A percentile compares a stretch with the other conserved stretches of the same genome.
Conservation (phyloP, 441 rosid species). For the Pelargonium cotyledonis region DNA sequence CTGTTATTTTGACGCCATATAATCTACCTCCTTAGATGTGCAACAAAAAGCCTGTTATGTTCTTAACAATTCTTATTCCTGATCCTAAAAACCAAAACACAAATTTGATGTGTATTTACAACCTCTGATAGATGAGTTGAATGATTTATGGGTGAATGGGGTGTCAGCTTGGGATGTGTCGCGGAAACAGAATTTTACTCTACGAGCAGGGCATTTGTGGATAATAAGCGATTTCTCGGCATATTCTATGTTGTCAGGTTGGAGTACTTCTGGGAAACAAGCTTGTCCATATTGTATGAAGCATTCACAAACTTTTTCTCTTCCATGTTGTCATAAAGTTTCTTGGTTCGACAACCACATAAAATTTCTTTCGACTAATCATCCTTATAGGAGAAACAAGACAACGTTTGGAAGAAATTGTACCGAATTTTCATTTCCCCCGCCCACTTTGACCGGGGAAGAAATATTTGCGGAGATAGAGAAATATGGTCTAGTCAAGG, state of each 20-base stretch:
- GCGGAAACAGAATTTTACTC: not conserved
- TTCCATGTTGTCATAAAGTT: too few relatives aligned
- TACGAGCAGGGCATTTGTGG: not conserved
- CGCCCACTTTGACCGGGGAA: too few relatives aligned
- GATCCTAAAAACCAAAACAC: not conserved
- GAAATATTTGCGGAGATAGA: too few relatives aligned
- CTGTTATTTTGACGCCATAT: not conserved
- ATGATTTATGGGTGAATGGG: not conserved
- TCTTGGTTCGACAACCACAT: not conserved
- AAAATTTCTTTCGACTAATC: not conserved
- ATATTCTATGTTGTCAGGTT: not conserved
- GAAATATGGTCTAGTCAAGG: too few relatives aligned
- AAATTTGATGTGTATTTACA: not conserved
- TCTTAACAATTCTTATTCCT: not conserved
- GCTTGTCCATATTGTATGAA: not conserved
- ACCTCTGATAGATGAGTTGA: not conserved
- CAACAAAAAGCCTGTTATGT: not conserved
- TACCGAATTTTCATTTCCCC: too few relatives aligned
- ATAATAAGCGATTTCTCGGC: not conserved
- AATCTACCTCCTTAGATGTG: not conserved
- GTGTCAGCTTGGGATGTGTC: not conserved
- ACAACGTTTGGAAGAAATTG: too few relatives aligned
- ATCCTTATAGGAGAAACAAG: too few relatives aligned
- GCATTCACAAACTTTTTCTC: too few relatives aligned
- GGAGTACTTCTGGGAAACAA: not conserved